These are phyloP conservation scores for Neurospora sp. DNA, from an alignment of 495 filamentous ascomycete species.

Conservation along the genomic window DNA sequence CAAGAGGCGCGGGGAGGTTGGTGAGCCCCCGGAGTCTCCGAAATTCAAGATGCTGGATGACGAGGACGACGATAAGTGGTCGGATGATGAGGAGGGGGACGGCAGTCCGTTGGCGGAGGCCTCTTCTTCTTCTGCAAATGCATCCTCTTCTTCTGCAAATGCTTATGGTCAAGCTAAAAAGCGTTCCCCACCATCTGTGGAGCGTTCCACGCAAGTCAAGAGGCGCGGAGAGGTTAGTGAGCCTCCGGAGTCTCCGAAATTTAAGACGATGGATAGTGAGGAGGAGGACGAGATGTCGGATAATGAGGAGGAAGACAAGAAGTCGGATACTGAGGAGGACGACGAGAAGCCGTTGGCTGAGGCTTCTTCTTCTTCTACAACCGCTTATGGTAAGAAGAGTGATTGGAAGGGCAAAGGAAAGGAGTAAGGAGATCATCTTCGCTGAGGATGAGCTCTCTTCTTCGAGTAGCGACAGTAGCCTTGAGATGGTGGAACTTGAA, in stretches of 20 bases:
- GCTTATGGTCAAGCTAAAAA: not conserved
- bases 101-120: not conserved
- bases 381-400: not conserved
- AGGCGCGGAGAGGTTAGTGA: not conserved
- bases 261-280: not conserved
- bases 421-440: not conserved
- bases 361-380: not conserved
- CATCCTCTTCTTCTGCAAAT: not conserved
- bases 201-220: not conserved
- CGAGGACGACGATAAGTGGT: not conserved
- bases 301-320: not conserved
- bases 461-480: not conserved
- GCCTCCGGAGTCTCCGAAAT: not conserved
- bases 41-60: not conserved
- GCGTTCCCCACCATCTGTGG: not conserved
- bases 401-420: not conserved
- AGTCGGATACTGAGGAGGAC: not conserved
- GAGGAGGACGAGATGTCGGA: not conserved
- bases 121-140: not conserved
- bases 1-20: not conserved
- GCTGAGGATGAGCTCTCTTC: not conserved
- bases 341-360: not conserved
- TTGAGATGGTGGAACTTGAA: not conserved
- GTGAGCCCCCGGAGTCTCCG: not conserved
- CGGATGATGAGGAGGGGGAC: not conserved